Evolutionary conservation across 176 grass and related monocot genomes (phyloP), one percentile per base, ranked within the genome.

Genomic region (Cenchrus americanus): DNA sequence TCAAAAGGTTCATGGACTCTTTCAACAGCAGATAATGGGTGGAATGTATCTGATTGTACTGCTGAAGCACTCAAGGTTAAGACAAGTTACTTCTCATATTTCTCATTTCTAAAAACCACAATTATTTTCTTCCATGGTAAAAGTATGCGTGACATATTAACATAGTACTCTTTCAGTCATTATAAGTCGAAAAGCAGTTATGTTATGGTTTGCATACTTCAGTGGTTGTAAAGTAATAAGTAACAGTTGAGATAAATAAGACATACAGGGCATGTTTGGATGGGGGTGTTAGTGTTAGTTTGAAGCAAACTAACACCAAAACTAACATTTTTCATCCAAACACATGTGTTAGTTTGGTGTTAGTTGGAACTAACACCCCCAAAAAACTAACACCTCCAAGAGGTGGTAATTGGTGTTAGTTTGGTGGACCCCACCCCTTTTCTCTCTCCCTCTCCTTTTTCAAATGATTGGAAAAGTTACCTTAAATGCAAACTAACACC

Each of bases 1-100:
- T 83, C 90, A 0, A 89, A 89, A 92, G 90, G 90, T 67, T 83
- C 87, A 55, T 92, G 91, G 87, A 83, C 91, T 62, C 85, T 87
- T 63, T 92, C 91, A 26, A 92, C 87, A 23, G 43, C 72, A 50
- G 91, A 92, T 73, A 80, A 89, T 11, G 91, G 87, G 17, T 92
- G 87, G 77, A 76, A 72, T 5, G 74, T 87, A 55, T 84, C 84
- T 54, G 87, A 89, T 73, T 87, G 81, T 75, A 92, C 81, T 14
- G 80, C 81, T 11, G 81, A 89, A 81, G 91, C 80, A 79, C 50
- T 89, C 26, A 73, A 87, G 87, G 91, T 92, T 1, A 83, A 8
- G 14, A 19, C 0, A 82, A 27, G 1, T 62, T 81, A 46, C 1
- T 73, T 83, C 2, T 47, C 0, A 57, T 63, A 19, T 55, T 7